A percentile compares a stretch with the other conserved stretches of the same genome.
Evolutionary conservation across 768 basidiomycete species (phyloP).

Genomic region (Suillus decipiens): DNA sequence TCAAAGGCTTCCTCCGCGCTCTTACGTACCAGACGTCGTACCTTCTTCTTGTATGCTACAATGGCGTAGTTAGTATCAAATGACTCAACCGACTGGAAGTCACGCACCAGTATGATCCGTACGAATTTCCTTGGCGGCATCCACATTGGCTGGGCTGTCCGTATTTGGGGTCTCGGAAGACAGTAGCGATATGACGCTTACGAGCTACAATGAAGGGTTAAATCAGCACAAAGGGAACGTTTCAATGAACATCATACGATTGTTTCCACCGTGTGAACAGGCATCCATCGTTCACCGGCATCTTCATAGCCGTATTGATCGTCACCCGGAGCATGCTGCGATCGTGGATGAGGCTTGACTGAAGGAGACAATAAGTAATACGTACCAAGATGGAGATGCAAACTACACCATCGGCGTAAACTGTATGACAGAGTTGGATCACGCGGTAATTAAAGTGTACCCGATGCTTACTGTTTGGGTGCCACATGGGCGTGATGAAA

Average conservation of each 20-base stretch:
- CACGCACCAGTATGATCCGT: conserved; percentile 58
- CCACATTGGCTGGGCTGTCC: conserved; percentile 95
- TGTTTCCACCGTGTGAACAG: conserved; percentile 95
- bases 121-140: conserved; percentile 89
- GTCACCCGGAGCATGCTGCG: conserved; percentile 90
- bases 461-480: conserved; percentile 84
- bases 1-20: conserved; percentile 91
- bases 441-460: background rate
- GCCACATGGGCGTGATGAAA: conserved; percentile 95
- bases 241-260: conserved; percentile 58
- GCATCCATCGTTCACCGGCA: conserved; percentile 96
- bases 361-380: background rate
- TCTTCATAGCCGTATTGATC: conserved; percentile 98
- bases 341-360: conserved; percentile 10
- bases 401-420: conserved; percentile 90
- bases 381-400: conserved; percentile 92
- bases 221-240: background rate
- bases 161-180: conserved; percentile 90
- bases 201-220: conserved; percentile 53
- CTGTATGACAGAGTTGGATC: conserved; percentile 40
- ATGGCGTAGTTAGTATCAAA: conserved; percentile 19
- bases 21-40: conserved; percentile 81
- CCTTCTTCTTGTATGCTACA: conserved; percentile 92
- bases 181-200: conserved; percentile 94
- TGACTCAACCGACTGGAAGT: conserved; percentile 6